Percentiles rank a stretch among this genome's conserved stretches.
These are phyloP conservation scores for Cryphonectria nitschkei DNA, from an alignment of 2,329 filamentous ascomycete genomes.

Conservation along the genomic window DNA sequence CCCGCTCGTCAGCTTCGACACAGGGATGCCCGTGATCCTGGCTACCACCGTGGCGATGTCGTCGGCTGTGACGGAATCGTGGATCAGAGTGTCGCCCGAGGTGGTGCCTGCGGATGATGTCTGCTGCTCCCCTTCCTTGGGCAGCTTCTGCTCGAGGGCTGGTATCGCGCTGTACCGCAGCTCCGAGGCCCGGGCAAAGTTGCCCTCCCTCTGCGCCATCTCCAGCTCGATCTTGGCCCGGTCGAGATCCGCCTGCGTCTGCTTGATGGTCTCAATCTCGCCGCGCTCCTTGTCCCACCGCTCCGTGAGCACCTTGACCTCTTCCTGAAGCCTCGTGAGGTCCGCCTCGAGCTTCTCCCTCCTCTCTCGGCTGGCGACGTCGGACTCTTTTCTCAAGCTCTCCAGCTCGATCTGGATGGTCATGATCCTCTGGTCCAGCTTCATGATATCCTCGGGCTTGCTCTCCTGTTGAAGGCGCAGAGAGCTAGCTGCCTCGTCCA, in stretches of 20 bases:
- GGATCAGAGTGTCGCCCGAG: slow-evolving; percentile 66
- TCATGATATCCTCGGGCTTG: slow-evolving; percentile 92
- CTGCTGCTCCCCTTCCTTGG: slow-evolving; percentile 68
- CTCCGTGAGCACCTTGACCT: slow-evolving; percentile 73
- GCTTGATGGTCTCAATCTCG: slow-evolving; percentile 86
- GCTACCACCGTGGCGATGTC: slow-evolving; percentile 94
- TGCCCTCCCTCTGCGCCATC: slow-evolving; percentile 81
- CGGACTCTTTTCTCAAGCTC: slow-evolving; percentile 90
- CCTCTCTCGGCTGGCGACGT: slow-evolving; percentile 85
- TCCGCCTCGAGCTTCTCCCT: slow-evolving; percentile 82
- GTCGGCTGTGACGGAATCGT: slow-evolving; percentile 93
- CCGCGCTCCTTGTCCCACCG: slow-evolving; percentile 89
- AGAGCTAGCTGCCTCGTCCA: slow-evolving; percentile 93
- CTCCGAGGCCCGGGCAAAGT: slow-evolving; percentile 90
- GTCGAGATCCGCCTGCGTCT: slow-evolving; percentile 85
- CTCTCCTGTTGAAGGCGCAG: slow-evolving; percentile 93
- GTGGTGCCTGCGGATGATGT: slow-evolving; percentile 30
- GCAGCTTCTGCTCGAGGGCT: slow-evolving; percentile 75
- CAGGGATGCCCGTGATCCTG: slow-evolving; percentile 87
- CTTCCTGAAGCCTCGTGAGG: slow-evolving; percentile 75
- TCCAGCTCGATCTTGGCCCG: slow-evolving; percentile 84
- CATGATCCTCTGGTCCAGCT: slow-evolving; percentile 92
- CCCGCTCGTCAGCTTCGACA: slow-evolving; percentile 88
- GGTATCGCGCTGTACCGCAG: slow-evolving; percentile 89
- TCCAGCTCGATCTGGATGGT: slow-evolving; percentile 97